Percentiles rank a stretch among this genome's conserved stretches.
These are phyloP conservation scores for Beta lomatogona DNA, from an alignment of 179 eudicot genomes.

Conservation along the genomic window DNA sequence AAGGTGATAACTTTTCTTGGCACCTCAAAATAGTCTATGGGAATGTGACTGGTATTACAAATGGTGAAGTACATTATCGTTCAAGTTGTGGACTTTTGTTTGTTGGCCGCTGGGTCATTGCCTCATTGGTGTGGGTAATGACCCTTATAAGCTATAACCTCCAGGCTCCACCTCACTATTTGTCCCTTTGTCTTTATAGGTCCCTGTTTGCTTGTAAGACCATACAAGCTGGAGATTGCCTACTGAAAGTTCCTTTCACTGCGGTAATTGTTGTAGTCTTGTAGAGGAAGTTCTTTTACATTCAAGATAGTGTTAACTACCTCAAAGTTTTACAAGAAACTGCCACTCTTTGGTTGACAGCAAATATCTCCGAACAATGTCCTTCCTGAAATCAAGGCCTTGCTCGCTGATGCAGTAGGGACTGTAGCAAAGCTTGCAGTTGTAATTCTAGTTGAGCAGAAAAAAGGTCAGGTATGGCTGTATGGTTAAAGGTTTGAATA, in stretches of 20 bases:
- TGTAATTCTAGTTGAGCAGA: conserved; percentile 63
- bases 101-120: too few relatives aligned
- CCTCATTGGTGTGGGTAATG: neutral
- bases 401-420: conserved; percentile 53
- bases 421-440: conserved; percentile 69
- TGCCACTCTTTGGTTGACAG: conserved; percentile 38
- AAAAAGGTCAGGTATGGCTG: conserved; percentile 53
- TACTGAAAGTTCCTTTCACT: conserved; percentile 61
- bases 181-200: conserved; percentile 34
- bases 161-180: neutral
- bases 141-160: neutral
- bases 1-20: neutral
- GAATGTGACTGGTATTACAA: neutral
- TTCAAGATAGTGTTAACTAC: too few relatives aligned
- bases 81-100: neutral
- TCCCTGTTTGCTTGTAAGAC: conserved; percentile 55
- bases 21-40: neutral
- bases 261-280: conserved; percentile 48
- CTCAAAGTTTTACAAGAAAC: conserved; percentile 6
- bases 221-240: conserved; percentile 66
- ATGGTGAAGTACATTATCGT: neutral
- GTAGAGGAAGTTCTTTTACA: conserved; percentile 12
- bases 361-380: conserved; percentile 70
- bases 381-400: conserved; percentile 45
- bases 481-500: neutral